A percentile compares a stretch with the other conserved stretches of the same genome.
These are phyloP conservation scores for Epichloe elymi DNA, from an alignment of 2,329 filamentous ascomycete species.

Conservation along the genomic window DNA sequence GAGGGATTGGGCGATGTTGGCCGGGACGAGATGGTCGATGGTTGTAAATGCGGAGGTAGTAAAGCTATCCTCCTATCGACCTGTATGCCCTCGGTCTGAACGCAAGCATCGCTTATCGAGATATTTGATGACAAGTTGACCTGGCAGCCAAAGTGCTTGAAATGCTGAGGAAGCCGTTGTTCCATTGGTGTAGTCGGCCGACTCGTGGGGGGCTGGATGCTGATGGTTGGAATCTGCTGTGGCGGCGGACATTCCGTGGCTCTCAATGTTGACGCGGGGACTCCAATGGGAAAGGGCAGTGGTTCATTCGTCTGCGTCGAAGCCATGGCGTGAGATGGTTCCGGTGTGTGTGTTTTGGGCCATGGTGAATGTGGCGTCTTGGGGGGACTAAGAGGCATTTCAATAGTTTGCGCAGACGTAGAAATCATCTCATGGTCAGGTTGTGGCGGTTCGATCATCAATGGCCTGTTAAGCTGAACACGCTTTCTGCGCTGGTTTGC, in stretches of 20 bases:
- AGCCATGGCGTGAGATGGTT: slow-evolving; percentile 27
- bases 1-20: slow-evolving; percentile 39
- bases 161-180: slow-evolving; percentile 64
- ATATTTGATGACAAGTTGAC: slow-evolving; percentile 31
- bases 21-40: slow-evolving; percentile 56
- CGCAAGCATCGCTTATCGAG: slow-evolving; percentile 21
- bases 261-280: slow-evolving; percentile 9
- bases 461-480: slow-evolving; percentile 39
- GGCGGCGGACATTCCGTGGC: slow-evolving; percentile 23
- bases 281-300: slow-evolving; percentile 6
- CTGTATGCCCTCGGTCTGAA: slow-evolving; percentile 87
- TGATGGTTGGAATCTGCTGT: slow-evolving; percentile 67
- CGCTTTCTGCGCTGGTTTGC: slow-evolving; percentile 64
- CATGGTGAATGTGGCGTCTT: slow-evolving; percentile 46
- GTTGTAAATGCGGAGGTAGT: slow-evolving; percentile 65
- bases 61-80: slow-evolving; percentile 65
- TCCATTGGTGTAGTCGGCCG: slow-evolving; percentile 67
- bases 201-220: slow-evolving; percentile 83
- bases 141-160: slow-evolving; percentile 74
- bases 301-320: slow-evolving; percentile 47
- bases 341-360: slow-evolving; percentile 26
- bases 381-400: slow-evolving; percentile 45
- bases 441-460: slow-evolving; percentile 32
- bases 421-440: slow-evolving; percentile 45
- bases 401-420: slow-evolving; percentile 14